phyloP scores from a whole-genome alignment of 2,329 filamentous ascomycete species.

The Septoria linicola region DNA sequence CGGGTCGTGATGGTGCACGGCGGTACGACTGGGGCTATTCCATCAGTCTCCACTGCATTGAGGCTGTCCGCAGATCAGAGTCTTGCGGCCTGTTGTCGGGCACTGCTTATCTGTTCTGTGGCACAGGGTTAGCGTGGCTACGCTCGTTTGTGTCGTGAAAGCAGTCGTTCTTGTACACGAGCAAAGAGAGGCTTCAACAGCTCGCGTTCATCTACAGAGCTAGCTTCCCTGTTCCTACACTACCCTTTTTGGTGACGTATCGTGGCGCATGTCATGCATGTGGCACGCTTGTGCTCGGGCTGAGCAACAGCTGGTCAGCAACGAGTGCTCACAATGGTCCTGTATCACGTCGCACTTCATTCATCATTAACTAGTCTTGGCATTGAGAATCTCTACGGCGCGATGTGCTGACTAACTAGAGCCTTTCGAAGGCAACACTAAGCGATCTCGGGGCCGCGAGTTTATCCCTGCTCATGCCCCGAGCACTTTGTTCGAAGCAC shows the following conservation, averaged over 20 bases:
- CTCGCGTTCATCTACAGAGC: neutral
- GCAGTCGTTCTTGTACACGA: neutral
- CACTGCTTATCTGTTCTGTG: neutral
- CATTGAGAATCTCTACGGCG: no score
- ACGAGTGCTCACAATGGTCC: no score
- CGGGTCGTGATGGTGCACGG: neutral
- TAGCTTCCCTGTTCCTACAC: conserved; percentile 7
- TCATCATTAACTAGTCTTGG: no score
- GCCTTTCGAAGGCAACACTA: no score
- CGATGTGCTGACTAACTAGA: no score
- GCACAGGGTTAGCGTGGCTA: neutral
- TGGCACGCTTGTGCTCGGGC: no score
- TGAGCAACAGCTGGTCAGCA: no score
- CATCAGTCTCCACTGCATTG: conserved; percentile 2
- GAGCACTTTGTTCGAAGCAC: no score
- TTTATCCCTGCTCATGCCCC: no score
- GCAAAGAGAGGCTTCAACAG: neutral
- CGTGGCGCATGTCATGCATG: no score
- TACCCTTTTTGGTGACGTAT: conserved; percentile 2
- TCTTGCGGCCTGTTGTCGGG: neutral
- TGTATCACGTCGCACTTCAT: no score
- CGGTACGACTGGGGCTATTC: conserved; percentile 1
- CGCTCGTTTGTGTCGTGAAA: neutral
- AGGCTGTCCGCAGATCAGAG: neutral
- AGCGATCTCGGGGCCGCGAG: no score